Evolutionary conservation across 805 yeast species (phyloP), one percentile per base, ranked within the genome.

Genomic region (Saccharomycopsis javanensis): DNA sequence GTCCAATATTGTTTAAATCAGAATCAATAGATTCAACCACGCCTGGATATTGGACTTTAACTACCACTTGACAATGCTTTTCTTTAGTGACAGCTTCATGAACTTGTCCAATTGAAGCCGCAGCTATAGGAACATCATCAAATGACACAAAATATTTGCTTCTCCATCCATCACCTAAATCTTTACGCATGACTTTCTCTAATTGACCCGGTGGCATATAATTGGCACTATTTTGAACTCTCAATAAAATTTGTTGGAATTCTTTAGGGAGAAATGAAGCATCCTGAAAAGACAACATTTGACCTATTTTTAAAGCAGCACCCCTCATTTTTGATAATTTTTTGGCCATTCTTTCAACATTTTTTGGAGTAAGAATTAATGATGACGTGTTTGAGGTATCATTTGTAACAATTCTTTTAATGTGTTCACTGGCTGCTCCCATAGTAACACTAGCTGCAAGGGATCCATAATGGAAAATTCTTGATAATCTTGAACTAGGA

Each of bases 271-370:
- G 72, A 34, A 92, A 81, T 31, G 87, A 78, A 60, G 85, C 82
- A 68, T 92, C 98, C 71, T 94, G 99, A 69, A 94, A 92, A 1
- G 97, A 88, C 70, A 94, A 73, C 86, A 94, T 81, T 71, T 94
- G 99, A n/a, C 99, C 99, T 57, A 94, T 79, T 67, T 94, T 94
- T 67, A 94, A 75, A 2, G 99, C 99, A 1, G 98, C 99, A n/a
- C 99, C 99, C 67, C 99, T 79, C 99, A 94, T 94, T 66, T 88
- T 83, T 54, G 94, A 81, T 64, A 94, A 82, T 68, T 89, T 90
- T 64, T 81, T 82, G 11, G 96, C 96, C 75, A 94, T 81, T 55
- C 95, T 71, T 65, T 92, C 96, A 48, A 94, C 83, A 69, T 92
- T 94, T 16, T 80, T 79, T 5, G 96, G 91, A 3, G 88, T 84